Conservation (phyloP, 768 basidiomycete genomes). For the Boletus rubropictus region DNA sequence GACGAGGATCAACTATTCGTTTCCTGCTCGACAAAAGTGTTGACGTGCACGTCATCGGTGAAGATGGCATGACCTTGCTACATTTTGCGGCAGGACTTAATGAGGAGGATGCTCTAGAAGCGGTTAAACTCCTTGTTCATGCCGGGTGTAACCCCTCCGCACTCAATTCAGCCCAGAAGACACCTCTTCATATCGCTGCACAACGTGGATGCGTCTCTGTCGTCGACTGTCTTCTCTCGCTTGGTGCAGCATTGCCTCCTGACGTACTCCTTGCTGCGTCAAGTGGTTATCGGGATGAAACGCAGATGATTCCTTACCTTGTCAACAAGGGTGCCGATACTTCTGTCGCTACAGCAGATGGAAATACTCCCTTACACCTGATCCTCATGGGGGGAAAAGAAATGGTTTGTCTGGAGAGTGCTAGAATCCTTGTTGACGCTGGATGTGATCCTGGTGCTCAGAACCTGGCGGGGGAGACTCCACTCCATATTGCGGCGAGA, state of each 20-base stretch:
- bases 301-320: background rate
- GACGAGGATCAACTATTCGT: background rate
- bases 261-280: background rate
- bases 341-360: background rate
- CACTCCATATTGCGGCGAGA: background rate
- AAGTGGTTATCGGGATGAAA: no score
- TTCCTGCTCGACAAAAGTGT: background rate
- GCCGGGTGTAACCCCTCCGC: background rate
- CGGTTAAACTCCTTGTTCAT: background rate
- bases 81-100: background rate
- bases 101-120: background rate
- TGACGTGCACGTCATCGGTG: background rate
- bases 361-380: background rate
- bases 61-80: background rate
- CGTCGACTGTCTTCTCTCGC: background rate
- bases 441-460: background rate
- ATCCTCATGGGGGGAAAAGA: accelerated
- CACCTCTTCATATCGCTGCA: background rate
- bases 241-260: background rate
- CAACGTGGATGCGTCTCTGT: background rate
- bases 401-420: background rate
- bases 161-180: background rate
- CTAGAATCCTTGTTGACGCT: slow-evolving; percentile 1
- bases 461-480: background rate
- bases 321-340: background rate